Conservation (phyloP, 129 eudicot genomes). For the Apium graveolens region DNA sequence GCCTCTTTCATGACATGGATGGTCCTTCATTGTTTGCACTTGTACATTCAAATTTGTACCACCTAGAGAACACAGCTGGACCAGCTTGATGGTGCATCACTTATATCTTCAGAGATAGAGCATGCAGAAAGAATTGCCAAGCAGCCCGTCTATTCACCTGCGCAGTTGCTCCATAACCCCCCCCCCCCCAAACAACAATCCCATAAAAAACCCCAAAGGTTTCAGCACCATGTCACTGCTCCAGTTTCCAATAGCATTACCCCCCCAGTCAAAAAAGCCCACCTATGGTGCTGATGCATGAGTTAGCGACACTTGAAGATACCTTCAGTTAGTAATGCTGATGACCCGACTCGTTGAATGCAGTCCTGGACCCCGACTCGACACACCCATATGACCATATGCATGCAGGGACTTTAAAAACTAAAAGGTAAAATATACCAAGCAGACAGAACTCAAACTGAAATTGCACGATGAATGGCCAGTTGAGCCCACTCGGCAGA, state of each 20-base stretch:
- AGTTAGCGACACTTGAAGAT: conserved; percentile 60
- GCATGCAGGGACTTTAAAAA: conserved; percentile 84
- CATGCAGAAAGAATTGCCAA: conserved; percentile 12
- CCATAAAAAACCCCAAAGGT: not conserved
- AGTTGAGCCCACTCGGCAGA: conserved; percentile 97
- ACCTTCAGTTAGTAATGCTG: conserved; percentile 40
- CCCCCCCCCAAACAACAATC: not conserved
- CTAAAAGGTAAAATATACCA: conserved; percentile 40
- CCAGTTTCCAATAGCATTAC: conserved; percentile 10
- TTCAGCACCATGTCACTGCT: conserved; percentile 2
- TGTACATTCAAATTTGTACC: conserved; percentile 19
- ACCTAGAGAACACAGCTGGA: conserved; percentile 24
- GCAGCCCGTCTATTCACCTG: conserved; percentile 14
- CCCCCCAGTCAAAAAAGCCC: conserved; percentile 14
- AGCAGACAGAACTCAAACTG: conserved; percentile 52
- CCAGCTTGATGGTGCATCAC: conserved; percentile 16
- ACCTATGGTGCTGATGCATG: conserved; percentile 61
- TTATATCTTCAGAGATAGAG: conserved; percentile 12
- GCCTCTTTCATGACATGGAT: conserved; percentile 1
- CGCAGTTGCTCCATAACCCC: conserved; percentile 19
- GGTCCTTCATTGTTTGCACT: conserved; percentile 16
- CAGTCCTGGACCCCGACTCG: conserved; percentile 59
- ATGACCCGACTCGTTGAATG: conserved; percentile 64
- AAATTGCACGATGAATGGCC: conserved; percentile 77
- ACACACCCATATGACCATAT: conserved; percentile 78